Conservation (phyloP, 106 monocot genomes). For the Phalaenopsis equestris region DNA sequence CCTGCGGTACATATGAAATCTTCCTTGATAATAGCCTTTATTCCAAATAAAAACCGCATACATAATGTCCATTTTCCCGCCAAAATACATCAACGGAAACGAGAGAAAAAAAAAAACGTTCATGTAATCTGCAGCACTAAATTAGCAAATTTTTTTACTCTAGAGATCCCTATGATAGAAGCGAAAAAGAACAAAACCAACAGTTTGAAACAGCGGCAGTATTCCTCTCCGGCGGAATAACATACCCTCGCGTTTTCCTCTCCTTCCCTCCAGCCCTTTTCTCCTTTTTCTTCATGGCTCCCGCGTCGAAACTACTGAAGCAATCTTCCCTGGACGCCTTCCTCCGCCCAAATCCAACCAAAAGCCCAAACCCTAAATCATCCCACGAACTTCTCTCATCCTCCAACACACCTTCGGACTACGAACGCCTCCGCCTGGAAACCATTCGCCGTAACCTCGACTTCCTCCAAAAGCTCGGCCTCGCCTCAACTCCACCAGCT, state of each 20-base stretch:
- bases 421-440: constrained; percentile 23
- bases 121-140: too few relatives aligned
- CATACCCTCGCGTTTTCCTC: background rate
- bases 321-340: constrained; percentile 12
- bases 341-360: background rate
- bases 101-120: too few relatives aligned
- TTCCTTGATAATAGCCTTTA: too few relatives aligned
- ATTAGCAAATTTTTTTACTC: too few relatives aligned
- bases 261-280: too few relatives aligned
- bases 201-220: background rate
- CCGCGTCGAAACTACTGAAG: constrained; percentile 1
- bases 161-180: too few relatives aligned
- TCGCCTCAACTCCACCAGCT: background rate
- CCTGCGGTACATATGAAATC: too few relatives aligned
- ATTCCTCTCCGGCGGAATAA: background rate
- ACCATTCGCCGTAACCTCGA: constrained; percentile 37
- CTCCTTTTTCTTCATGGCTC: background rate
- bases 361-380: background rate
- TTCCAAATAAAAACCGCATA: too few relatives aligned
- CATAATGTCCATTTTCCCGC: too few relatives aligned
- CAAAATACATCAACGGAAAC: too few relatives aligned
- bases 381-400: background rate
- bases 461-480: constrained; percentile 35
- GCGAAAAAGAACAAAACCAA: too few relatives aligned
- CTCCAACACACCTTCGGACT: constrained; percentile 8